Conservation (phyloP, 2,329 filamentous ascomycete species). For the Xylaria polymorpha region DNA sequence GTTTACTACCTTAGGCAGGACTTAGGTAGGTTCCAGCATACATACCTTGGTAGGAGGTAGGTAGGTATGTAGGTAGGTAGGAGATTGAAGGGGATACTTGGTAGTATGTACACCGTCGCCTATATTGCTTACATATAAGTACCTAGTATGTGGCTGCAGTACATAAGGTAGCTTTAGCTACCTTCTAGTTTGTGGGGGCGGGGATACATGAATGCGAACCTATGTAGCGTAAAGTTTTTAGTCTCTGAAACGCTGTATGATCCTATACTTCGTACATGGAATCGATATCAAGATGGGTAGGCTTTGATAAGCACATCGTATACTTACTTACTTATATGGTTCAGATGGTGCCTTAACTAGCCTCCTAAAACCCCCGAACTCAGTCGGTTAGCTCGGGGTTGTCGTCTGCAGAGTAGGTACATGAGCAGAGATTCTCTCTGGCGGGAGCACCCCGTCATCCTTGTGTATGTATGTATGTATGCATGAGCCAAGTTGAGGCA, state of each 20-base stretch:
- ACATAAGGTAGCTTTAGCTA: no score
- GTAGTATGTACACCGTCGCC: no score
- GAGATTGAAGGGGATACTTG: no score
- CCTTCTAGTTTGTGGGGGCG: slow-evolving; percentile 9
- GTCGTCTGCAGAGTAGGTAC: neutral
- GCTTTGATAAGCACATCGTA: neutral
- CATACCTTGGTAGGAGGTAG: no score
- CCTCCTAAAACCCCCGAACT: no score
- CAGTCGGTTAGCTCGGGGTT: neutral
- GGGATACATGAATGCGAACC: slow-evolving; percentile 2
- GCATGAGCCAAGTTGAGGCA: neutral
- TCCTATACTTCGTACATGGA: neutral
- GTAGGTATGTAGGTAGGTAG: no score
- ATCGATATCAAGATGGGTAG: neutral
- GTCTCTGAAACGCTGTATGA: neutral
- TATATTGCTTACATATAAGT: no score
- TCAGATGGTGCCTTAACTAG: slow-evolving; percentile 1
- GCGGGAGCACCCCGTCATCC: neutral
- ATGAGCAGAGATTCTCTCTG: neutral
- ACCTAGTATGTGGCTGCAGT: no score
- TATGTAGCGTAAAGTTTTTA: slow-evolving; percentile 3
- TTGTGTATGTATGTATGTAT: neutral
- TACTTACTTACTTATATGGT: neutral
- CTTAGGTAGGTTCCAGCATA: no score
- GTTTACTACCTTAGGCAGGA: no score